These are phyloP conservation scores for Geotrichum phurueaensis DNA, from an alignment of 1,139 yeast genomes.

Conservation along the genomic window DNA sequence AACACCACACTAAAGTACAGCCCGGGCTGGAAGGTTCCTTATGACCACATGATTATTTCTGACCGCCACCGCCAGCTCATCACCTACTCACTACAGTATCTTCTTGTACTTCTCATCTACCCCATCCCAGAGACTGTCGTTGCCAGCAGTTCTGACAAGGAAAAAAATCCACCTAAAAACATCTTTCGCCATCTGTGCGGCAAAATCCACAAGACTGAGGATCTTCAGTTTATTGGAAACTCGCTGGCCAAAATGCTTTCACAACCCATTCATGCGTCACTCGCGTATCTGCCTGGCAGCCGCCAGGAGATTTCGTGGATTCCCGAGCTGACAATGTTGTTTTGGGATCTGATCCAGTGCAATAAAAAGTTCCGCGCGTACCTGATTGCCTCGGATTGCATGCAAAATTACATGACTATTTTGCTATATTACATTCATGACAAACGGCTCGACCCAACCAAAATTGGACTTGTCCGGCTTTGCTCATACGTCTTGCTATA, in stretches of 20 bases:
- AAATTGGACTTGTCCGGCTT: slow-evolving; percentile 50
- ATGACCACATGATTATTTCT: slow-evolving; percentile 35
- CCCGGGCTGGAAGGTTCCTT: slow-evolving; percentile 40
- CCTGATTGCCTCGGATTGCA: slow-evolving; percentile 43
- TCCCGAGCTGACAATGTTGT: slow-evolving; percentile 50
- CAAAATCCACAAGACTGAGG: slow-evolving; percentile 38
- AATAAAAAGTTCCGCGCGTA: slow-evolving; percentile 45
- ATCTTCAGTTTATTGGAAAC: slow-evolving; percentile 43
- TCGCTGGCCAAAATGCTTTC: slow-evolving; percentile 32
- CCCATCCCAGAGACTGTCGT: slow-evolving; percentile 45
- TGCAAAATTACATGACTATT: slow-evolving; percentile 50
- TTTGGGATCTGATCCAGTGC: slow-evolving; percentile 76
- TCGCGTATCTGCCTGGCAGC: slow-evolving; percentile 34
- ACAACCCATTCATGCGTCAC: slow-evolving; percentile 33
- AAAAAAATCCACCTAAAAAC: slow-evolving; percentile 21
- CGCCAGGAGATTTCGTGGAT: slow-evolving; percentile 31
- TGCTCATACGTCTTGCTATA: slow-evolving; percentile 56
- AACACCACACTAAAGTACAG: slow-evolving; percentile 45
- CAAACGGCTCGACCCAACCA: slow-evolving; percentile 40
- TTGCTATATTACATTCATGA: slow-evolving; percentile 54
- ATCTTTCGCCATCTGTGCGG: slow-evolving; percentile 33
- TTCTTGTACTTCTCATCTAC: slow-evolving; percentile 58
- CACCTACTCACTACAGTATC: slow-evolving; percentile 54
- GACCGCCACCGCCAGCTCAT: slow-evolving; percentile 51
- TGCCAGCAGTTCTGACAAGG: slow-evolving; percentile 4